Conservation (phyloP, 257 asterid species). For the Cordia subcordata region DNA sequence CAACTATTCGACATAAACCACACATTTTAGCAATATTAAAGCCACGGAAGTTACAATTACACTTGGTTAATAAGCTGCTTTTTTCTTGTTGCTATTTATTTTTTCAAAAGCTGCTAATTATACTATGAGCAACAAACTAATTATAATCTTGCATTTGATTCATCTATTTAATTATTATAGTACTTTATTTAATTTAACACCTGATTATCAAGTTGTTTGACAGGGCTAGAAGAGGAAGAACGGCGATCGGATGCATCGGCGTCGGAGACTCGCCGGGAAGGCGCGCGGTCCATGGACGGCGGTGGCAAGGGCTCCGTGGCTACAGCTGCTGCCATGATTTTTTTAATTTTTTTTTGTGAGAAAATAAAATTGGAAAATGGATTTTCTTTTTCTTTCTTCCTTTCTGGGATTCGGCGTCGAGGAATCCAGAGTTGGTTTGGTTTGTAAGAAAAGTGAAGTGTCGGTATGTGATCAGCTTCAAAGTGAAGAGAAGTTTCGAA, state of each 20-base stretch:
- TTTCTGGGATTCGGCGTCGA: neutral
- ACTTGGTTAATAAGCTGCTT: no score
- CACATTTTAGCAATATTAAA: no score
- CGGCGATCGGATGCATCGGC: constrained; percentile 46
- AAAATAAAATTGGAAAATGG: no score
- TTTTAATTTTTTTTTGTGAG: neutral
- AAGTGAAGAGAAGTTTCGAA: no score
- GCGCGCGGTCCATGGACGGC: constrained; percentile 39
- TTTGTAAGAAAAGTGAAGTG: neutral
- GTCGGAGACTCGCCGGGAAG: constrained; percentile 34
- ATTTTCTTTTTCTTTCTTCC: no score
- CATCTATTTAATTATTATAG: neutral
- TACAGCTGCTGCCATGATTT: constrained; percentile 54
- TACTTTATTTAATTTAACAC: no score
- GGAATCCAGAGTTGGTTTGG: neutral
- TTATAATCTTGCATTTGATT: no score
- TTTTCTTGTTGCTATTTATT: no score
- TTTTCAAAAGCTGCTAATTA: neutral
- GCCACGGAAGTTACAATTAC: no score
- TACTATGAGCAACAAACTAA: neutral
- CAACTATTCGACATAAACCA: no score
- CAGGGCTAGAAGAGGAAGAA: constrained; percentile 20
- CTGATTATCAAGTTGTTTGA: constrained; percentile 54
- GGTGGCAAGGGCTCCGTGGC: constrained; percentile 50
- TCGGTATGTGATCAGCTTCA: neutral